Evolutionary conservation across 257 asterid species (phyloP).

Genomic region (Marsdenia floribunda): DNA sequence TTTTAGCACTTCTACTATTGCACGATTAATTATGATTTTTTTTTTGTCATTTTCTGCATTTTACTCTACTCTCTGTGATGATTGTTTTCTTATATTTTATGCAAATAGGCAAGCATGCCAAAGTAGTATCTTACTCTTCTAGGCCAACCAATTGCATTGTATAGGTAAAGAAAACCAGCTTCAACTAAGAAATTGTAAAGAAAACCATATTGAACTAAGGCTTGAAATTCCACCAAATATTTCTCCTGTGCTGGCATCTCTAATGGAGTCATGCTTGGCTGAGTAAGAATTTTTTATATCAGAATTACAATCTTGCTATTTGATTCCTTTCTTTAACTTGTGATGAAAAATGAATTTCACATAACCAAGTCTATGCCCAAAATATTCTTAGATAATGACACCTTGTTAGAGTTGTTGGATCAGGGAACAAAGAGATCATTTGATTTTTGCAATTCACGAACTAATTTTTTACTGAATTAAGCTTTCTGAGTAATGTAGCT

Average conservation of each 20-base stretch:
- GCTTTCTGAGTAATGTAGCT: slow-evolving; percentile 11
- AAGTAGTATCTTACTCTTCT: slow-evolving; percentile 98
- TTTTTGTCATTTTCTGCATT: slow-evolving; percentile 1
- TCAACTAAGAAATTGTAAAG: not conserved
- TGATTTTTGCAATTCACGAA: slow-evolving; percentile 7
- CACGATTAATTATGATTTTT: slow-evolving; percentile 6
- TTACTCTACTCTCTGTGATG: slow-evolving; percentile 21
- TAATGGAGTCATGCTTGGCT: slow-evolving; percentile 95
- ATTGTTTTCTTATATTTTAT: slow-evolving; percentile 35
- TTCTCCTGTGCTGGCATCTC: slow-evolving; percentile 58
- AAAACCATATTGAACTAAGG: too few relatives aligned
- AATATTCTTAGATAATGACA: not conserved
- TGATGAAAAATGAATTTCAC: not conserved
- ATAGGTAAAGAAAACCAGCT: slow-evolving; percentile 51
- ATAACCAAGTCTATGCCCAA: not conserved
- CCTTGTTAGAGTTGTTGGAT: too few relatives aligned
- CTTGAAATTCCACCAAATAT: slow-evolving; percentile 64
- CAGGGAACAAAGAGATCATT: too few relatives aligned
- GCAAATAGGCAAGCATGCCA: slow-evolving; percentile 87
- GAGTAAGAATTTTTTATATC: slow-evolving; percentile 53
- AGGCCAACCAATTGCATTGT: slow-evolving; percentile 91
- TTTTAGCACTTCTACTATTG: not conserved
- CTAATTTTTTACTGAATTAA: slow-evolving; percentile 3
- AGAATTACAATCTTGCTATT: not conserved
- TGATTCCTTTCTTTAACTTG: slow-evolving; percentile 34